These are phyloP conservation scores for Pleurotus platypus DNA, from an alignment of 768 basidiomycete genomes.

Conservation along the genomic window DNA sequence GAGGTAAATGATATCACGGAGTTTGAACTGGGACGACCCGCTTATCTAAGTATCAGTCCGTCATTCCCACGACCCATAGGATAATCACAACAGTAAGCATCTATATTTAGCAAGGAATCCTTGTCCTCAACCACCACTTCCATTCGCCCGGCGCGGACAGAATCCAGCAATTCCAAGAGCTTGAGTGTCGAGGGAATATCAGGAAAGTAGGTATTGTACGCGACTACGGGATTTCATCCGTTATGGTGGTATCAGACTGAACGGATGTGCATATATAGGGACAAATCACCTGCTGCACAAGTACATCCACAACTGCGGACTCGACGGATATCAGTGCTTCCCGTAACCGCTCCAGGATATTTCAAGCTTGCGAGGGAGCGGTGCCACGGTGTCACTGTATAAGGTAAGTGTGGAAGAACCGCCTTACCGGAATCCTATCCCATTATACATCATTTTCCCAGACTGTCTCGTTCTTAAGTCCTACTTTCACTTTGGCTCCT, in stretches of 20 bases:
- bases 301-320: no score
- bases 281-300: no score
- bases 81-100: no score
- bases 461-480: neutral
- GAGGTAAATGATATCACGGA: neutral
- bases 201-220: no score
- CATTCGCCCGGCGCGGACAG: neutral
- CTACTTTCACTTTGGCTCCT: neutral
- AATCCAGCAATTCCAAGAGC: neutral
- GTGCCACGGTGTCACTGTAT: neutral
- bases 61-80: neutral
- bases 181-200: neutral
- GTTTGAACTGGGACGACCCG: neutral
- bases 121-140: neutral
- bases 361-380: neutral
- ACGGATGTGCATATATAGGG: no score
- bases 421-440: neutral
- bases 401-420: neutral
- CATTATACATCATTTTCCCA: conserved; percentile 3
- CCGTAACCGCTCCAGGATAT: neutral
- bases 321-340: no score
- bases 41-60: neutral
- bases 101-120: no score
- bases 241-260: no score
- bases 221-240: no score